phyloP scores from a whole-genome alignment of 768 basidiomycete species.

The Russula abietina region DNA sequence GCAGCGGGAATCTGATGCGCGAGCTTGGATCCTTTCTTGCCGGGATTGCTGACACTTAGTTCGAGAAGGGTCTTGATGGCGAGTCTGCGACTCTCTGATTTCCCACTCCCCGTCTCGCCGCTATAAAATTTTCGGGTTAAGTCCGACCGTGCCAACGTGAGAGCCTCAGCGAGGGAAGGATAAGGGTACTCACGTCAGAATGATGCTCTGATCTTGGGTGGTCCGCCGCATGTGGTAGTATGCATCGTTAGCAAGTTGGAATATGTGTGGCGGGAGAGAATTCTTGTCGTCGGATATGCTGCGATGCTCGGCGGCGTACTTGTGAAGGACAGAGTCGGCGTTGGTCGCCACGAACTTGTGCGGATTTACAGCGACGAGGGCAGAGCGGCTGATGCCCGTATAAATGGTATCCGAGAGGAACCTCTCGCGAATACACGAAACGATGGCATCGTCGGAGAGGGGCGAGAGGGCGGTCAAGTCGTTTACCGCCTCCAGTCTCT shows the following conservation, averaged over 20 bases:
- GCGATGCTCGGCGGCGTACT: constrained; percentile 82
- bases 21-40: constrained; percentile 93
- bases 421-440: constrained; percentile 77
- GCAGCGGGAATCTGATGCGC: constrained; percentile 81
- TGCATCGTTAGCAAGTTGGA: constrained; percentile 83
- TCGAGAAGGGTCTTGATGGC: constrained; percentile 91
- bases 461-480: constrained; percentile 65
- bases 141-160: neutral
- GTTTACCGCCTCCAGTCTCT: constrained; percentile 63
- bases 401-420: constrained; percentile 83
- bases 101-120: constrained; percentile 90
- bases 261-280: constrained; percentile 77
- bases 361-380: constrained; percentile 84
- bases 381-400: constrained; percentile 63
- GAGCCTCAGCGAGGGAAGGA: neutral
- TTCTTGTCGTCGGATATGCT: constrained; percentile 61
- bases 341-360: constrained; percentile 85
- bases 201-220: constrained; percentile 83
- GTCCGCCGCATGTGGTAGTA: constrained; percentile 97
- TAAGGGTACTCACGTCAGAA: constrained; percentile 61
- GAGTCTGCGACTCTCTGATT: constrained; percentile 86
- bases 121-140: constrained; percentile 37
- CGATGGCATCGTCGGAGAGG: constrained; percentile 77
- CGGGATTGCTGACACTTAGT: constrained; percentile 77
- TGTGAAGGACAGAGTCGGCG: constrained; percentile 75